Evolutionary conservation across 768 basidiomycete genomes (phyloP).

Genomic region (Mycena albidolilacea): DNA sequence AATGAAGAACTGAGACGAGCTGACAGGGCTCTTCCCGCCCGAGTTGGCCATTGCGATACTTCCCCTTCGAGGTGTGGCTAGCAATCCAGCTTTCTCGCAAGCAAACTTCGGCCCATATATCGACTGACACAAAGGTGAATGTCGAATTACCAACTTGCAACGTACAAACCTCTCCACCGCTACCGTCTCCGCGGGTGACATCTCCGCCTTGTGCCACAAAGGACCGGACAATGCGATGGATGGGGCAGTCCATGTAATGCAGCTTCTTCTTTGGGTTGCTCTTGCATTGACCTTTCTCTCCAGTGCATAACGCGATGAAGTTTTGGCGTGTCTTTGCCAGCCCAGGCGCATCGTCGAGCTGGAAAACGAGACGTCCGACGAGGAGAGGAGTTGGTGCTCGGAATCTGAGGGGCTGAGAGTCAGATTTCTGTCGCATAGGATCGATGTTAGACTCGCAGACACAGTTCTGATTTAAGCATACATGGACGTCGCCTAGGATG

Average conservation of each 20-base stretch:
- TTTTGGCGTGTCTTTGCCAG: constrained; percentile 64
- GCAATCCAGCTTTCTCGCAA: constrained; percentile 67
- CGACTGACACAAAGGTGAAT: constrained; percentile 47
- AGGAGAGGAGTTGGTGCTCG: constrained; percentile 54
- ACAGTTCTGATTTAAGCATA: constrained; percentile 37
- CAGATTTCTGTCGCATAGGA: constrained; percentile 43
- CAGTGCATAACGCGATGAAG: constrained; percentile 64
- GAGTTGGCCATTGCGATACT: constrained; percentile 69
- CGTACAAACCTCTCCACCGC: constrained; percentile 65
- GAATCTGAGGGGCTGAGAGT: constrained; percentile 49
- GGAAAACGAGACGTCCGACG: constrained; percentile 59
- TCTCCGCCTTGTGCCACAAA: constrained; percentile 72
- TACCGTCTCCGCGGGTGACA: constrained; percentile 66
- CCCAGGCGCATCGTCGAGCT: constrained; percentile 53
- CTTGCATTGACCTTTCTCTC: constrained; percentile 62
- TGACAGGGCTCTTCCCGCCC: constrained; percentile 58
- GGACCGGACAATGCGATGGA: constrained; percentile 63
- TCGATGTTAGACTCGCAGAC: constrained; percentile 34
- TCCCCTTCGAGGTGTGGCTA: constrained; percentile 55
- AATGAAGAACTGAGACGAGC: constrained; percentile 67
- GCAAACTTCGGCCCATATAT: constrained; percentile 65
- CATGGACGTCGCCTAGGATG: constrained; percentile 54
- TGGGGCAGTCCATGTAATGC: constrained; percentile 58
- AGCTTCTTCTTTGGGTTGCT: constrained; percentile 61
- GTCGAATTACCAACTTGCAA: constrained; percentile 8